Evolutionary conservation across 441 rosid species (phyloP), one percentile per base, ranked within the genome.

Genomic region (Croton setiger): DNA sequence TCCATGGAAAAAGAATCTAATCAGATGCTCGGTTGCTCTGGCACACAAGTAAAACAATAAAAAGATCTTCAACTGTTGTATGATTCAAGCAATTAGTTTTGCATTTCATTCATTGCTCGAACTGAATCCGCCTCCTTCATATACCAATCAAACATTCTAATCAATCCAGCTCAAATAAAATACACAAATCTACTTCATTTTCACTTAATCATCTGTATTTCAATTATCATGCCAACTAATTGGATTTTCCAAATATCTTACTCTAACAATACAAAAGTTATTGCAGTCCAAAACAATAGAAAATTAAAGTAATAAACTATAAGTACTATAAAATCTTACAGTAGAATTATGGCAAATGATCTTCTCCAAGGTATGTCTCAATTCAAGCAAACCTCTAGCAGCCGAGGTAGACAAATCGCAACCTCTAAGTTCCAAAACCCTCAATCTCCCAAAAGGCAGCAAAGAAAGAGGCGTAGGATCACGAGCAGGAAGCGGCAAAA

Each of bases 351-450:
- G 98, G 74, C 99, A 94, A 44, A 88, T 80, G 67, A 94, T 86
- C 81, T 92, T 94, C 82, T 94, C 98, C 81, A 94, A 75, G 10
- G 97, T 87, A 78, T 86, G 89, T 53, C 96, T 82, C 73, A 94
- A 77, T 80, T 94, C 90, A 14, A 94, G 88, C 82, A 94, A 80
- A 14, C 99, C 99, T 75, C 80, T 88, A 9, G 99, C 98, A 3
- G 96, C 91, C 0, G 99, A 92, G 23, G 97, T 84, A 3, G 98
- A 92, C 87, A 94, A 83, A 84, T 94, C 96, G 66, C 99, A 94
- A 0, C 96, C 92, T 72, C 97, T 79, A 67, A 94, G 90, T 72
- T 94, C 99, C 83, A 94, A 72, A 55, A 85, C 80, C 87, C 79
- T 88, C 73, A 94, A 77, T 48, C 97, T 82, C 59, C 82, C 91